phyloP scores from a whole-genome alignment of 805 yeast genomes.

The Barnettozyma siamensis region DNA sequence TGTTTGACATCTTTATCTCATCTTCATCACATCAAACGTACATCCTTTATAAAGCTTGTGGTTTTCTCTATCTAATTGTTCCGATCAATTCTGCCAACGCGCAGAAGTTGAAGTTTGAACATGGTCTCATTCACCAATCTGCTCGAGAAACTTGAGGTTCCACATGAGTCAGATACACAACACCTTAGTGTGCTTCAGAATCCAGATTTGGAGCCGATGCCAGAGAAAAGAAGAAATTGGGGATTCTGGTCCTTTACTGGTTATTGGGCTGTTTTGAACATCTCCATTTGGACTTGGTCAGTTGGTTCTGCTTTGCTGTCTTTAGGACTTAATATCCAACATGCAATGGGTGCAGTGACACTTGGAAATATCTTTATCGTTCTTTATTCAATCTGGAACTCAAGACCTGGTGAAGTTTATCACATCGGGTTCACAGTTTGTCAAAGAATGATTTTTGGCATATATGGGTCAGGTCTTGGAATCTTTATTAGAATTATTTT shows the following conservation, averaged over 20 bases:
- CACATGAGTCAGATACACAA: conserved; percentile 19
- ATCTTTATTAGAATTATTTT: conserved; percentile 34
- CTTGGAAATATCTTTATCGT: conserved; percentile 35
- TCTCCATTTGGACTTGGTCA: conserved; percentile 33
- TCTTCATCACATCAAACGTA: too few species aligned
- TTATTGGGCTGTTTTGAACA: conserved; percentile 32
- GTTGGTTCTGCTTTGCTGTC: conserved; percentile 34
- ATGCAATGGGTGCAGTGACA: conserved; percentile 36
- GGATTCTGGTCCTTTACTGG: conserved; percentile 29
- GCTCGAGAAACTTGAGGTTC: conserved; percentile 19
- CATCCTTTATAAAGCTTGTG: neutral
- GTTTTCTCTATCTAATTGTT: neutral
- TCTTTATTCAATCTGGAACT: conserved; percentile 30
- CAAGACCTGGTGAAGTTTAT: conserved; percentile 35
- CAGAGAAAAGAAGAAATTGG: conserved; percentile 33
- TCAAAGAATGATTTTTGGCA: conserved; percentile 35
- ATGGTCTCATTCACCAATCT: neutral
- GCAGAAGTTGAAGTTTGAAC: too few species aligned
- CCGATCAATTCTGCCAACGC: too few species aligned
- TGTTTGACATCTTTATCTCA: too few species aligned
- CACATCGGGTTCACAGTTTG: conserved; percentile 35
- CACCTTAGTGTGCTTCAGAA: conserved; percentile 24
- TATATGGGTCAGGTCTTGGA: conserved; percentile 35
- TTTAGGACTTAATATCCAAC: conserved; percentile 33
- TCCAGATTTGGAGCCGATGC: conserved; percentile 37